These are phyloP conservation scores for Macadamia integrifolia DNA, from an alignment of 164 flowering plant species.

Conservation along the genomic window DNA sequence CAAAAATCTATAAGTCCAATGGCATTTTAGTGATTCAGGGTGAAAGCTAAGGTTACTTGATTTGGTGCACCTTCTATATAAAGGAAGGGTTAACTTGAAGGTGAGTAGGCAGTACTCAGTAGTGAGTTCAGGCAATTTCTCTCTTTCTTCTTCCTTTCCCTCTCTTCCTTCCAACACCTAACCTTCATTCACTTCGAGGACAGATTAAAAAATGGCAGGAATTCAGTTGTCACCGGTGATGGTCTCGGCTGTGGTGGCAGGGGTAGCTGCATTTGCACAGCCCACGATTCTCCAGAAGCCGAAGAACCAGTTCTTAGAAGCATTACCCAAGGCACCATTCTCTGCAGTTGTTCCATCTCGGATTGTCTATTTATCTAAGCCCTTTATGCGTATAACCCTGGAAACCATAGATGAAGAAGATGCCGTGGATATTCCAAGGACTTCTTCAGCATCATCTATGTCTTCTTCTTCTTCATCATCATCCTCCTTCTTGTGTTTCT, in stretches of 20 bases:
- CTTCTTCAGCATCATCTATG: not conserved
- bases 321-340: not conserved
- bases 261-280: not conserved
- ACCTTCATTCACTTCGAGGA: too few relatives aligned
- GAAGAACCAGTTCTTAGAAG: not conserved
- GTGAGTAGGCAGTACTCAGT: not conserved
- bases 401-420: not conserved
- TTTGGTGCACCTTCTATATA: not conserved
- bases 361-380: not conserved
- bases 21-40: not conserved
- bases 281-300: not conserved
- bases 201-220: not conserved
- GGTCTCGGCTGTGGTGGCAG: not conserved
- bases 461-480: too few relatives aligned
- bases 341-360: not conserved
- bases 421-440: not conserved
- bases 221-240: not conserved
- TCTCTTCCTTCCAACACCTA: too few relatives aligned
- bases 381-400: not conserved
- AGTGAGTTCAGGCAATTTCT: not conserved
- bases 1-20: not conserved
- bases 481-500: too few relatives aligned
- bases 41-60: not conserved
- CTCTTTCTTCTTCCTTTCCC: not conserved
- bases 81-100: not conserved